Percentiles rank a stretch among this genome's conserved stretches.
Evolutionary conservation across 306 rosid species (phyloP).

Genomic region (Oemleria cerasiformis): DNA sequence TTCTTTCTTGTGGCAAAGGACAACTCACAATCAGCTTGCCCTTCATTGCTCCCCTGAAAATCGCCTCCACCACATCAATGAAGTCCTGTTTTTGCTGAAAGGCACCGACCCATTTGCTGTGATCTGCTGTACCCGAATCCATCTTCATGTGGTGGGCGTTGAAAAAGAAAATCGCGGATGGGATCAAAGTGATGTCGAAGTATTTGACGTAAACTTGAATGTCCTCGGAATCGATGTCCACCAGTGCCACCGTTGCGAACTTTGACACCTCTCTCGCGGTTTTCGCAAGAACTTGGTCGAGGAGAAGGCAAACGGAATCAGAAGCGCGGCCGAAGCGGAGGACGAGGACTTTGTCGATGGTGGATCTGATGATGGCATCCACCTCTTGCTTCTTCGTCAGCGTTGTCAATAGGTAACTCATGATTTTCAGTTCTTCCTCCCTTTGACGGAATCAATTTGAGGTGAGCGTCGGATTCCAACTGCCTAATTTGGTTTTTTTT

Average conservation of each 20-base stretch:
- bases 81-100: conserved; percentile 45
- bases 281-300: conserved; percentile 68
- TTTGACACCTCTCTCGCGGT: conserved; percentile 78
- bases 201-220: conserved; percentile 69
- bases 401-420: conserved; percentile 43
- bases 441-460: neutral
- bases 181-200: conserved; percentile 73
- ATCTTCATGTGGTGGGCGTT: conserved; percentile 98
- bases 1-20: conserved; percentile 62
- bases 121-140: conserved; percentile 73
- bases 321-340: conserved; percentile 81
- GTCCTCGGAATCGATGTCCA: conserved; percentile 73
- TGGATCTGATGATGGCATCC: conserved; percentile 67
- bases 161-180: conserved; percentile 84
- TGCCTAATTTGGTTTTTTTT: too few relatives aligned
- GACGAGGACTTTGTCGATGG: conserved; percentile 79
- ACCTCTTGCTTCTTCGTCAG: conserved; percentile 64
- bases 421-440: neutral
- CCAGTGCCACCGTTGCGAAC: conserved; percentile 70
- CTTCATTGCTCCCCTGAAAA: conserved; percentile 84
- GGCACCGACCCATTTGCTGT: conserved; percentile 46
- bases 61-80: conserved; percentile 55
- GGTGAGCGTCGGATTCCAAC: neutral
- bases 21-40: conserved; percentile 80
- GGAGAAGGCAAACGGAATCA: conserved; percentile 61